Conservation (phyloP, 805 yeast genomes). For the Metschnikowia orientalis region DNA sequence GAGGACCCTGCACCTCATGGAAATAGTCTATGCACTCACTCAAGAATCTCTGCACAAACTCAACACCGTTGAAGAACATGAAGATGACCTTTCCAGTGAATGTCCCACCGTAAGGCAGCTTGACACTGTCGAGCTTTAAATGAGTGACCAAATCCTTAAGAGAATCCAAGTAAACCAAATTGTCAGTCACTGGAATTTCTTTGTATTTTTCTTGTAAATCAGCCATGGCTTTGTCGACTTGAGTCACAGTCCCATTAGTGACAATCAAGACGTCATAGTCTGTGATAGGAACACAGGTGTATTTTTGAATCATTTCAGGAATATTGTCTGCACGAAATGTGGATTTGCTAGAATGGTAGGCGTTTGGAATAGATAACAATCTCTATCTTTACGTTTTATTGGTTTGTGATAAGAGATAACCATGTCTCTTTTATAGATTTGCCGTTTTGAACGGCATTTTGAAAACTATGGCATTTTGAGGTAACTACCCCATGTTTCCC, state of each 20-base stretch:
- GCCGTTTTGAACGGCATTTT: constrained; percentile 7
- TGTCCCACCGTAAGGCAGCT: constrained; percentile 1
- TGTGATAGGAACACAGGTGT: constrained; percentile 28
- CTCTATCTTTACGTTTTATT: constrained; percentile 1
- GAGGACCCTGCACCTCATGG: constrained; percentile 4
- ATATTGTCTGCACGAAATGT: not conserved
- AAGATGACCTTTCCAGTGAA: constrained; percentile 31
- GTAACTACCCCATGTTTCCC: constrained; percentile 5
- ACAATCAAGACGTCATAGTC: constrained; percentile 33
- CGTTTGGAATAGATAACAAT: not conserved
- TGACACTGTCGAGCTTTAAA: constrained; percentile 8
- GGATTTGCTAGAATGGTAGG: not conserved
- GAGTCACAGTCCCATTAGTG: constrained; percentile 31
- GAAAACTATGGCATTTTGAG: not conserved
- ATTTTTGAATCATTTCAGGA: constrained; percentile 32
- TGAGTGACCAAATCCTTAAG: constrained; percentile 20
- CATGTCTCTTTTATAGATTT: constrained; percentile 2
- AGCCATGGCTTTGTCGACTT: constrained; percentile 25
- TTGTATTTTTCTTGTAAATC: constrained; percentile 21
- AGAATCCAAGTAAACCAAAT: constrained; percentile 24
- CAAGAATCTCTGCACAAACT: constrained; percentile 28
- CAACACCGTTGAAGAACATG: constrained; percentile 36
- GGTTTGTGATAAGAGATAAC: constrained; percentile 7
- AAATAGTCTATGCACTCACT: constrained; percentile 28
- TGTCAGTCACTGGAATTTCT: constrained; percentile 21